Evolutionary conservation across 169 alveolate species (phyloP).

Genomic region (Plasmodium sp.): DNA sequence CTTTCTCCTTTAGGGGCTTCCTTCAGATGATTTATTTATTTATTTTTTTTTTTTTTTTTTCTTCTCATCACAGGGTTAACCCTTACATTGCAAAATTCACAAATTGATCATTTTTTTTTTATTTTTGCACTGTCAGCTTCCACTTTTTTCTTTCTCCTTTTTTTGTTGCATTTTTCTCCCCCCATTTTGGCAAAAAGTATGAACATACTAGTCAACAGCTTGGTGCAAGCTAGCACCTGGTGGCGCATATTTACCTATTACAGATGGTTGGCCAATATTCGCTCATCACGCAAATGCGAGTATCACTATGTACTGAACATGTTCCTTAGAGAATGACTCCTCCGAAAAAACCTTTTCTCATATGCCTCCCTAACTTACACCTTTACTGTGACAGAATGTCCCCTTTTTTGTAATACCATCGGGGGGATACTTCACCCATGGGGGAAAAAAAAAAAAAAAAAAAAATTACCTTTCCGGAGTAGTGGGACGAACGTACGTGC

Average conservation of each 20-base stretch:
- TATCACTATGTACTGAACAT: background rate
- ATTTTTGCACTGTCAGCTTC: background rate
- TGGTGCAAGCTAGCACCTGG: background rate
- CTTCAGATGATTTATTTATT: background rate
- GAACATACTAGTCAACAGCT: background rate
- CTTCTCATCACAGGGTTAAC: background rate
- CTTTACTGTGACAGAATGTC: background rate
- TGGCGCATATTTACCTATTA: background rate
- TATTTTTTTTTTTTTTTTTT: slow-evolving; percentile 1
- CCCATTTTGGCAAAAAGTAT: background rate
- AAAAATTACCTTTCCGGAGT: background rate
- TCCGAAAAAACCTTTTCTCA: background rate
- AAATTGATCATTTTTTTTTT: background rate
- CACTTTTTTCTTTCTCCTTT: background rate
- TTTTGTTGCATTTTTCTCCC: background rate
- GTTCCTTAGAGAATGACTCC: background rate
- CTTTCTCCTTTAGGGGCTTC: background rate
- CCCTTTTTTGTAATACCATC: background rate
- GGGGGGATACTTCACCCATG: background rate
- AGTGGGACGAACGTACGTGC: background rate
- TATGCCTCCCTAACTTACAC: background rate
- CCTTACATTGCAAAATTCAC: background rate
- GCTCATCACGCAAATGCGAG: background rate
- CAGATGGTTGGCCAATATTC: background rate
- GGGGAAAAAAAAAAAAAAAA: background rate